Base-by-base conservation (phyloP, 2,329 filamentous ascomycete genomes). In the Lachnellula hyalina region DNA sequence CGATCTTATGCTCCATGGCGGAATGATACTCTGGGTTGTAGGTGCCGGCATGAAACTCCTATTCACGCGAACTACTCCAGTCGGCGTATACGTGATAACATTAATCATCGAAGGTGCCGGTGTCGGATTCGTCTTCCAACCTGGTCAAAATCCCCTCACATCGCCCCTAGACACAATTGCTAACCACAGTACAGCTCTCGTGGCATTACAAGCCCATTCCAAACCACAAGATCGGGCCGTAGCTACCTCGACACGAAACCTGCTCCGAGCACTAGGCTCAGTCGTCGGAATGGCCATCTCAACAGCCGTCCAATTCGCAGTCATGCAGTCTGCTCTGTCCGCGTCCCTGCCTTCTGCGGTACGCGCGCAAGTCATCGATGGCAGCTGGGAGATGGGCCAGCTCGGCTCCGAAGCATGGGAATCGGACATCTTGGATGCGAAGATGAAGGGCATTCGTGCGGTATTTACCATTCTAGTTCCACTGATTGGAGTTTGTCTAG, bases 91-190 rank as follows among this genome's bases (percentile, higher is more conserved):
- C 35, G 55, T 65, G 3, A 44, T 61, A 17, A 57, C 59, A 2
- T 41, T 67, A 11, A 44, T 59, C 19, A 66, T 69, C 17, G 65
- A 69, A 55, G 67, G 66, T 1, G 44, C 54, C 4, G 67, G 67
- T 3, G 58, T 68, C n/a, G 65, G 66, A 8, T 65, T 60, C 19
- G 58, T 65, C n/a, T 60, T 63, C 35, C 66, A 68, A 28, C 66
- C 63, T 47, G 59, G 63, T 63, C 44, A 56, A 52, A 7, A 5
- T 1, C 6, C 25, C 25, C 25, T 48, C 14, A n/a, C 1, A 40
- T 14, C n/a, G 9, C 36, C 9, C n/a, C 19, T 19, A 6, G 5
- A n/a, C 42, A 34, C 15, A 42, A 9, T 21, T 41, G 9, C 25
- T 40, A 21, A 35, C 11, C 19, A n/a, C 11, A 17, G n/a, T 38